Base-by-base conservation (phyloP, 192 early-diverging fungal genomes). In the Phlyctochytrium arcticum region DNA sequence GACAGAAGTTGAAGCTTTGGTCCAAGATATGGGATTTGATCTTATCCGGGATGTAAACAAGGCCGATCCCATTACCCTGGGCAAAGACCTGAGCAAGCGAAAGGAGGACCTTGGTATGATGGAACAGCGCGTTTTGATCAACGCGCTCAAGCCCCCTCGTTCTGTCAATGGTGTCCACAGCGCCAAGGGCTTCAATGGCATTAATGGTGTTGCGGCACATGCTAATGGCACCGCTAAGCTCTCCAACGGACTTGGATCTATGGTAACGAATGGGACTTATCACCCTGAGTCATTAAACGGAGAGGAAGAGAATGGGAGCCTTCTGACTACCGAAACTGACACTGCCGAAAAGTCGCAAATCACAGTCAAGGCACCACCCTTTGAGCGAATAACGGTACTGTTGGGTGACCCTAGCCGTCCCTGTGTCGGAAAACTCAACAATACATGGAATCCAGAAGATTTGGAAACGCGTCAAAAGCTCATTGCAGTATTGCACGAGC, bases 91-190 rank as follows among this genome's bases (percentile, higher is more conserved):
- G 57, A 80, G 77, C 62, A 78, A 87, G 64, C 69, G 85, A 8
- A 69, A 80, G 29, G 78, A 87, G 50, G 85, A 88, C 68, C 60
- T 85, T 50, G 86, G 86, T 2, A 88, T 88, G 84, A 86, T 86
- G 84, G 84, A 76, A 36, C 80, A 84, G 49, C 72, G 80, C 24
- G 59, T 79, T 36, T 30, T 81, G 60, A 35, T 80, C 6, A 73
- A 37, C 19, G 75, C 68, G 4, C n/a, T 56, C n/a, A 80, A 80
- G 61, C 67, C 65, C 17, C 44, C 33, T 6, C 51, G n/a, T 30
- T 33, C 15, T 34, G 33, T 29, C 10, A 60, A 57, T 65, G 65
- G 47, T 17, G 9, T 26, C 23, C 9, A 29, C 12, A 48, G 47
- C 35, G 31, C 10, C 10, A 35, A 56, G 19, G 24, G n/a, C 36